phyloP scores from a whole-genome alignment of 495 filamentous ascomycete genomes.

The Venustampulla echinocandica region DNA sequence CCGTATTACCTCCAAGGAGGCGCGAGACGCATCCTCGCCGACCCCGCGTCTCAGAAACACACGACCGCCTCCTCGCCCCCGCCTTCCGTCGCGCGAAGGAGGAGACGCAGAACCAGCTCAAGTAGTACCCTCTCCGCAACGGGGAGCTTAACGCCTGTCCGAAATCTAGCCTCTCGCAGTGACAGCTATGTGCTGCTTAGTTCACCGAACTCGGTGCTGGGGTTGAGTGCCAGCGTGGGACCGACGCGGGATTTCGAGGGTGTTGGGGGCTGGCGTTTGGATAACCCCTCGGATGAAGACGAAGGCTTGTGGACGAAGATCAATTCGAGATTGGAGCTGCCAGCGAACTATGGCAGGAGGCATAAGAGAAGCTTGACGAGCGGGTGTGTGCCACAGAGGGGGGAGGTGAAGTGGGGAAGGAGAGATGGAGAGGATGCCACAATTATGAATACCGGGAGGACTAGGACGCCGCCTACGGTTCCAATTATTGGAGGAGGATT shows the following conservation, averaged over 20 bases:
- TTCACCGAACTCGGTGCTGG: constrained; percentile 24
- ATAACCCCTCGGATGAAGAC: constrained; percentile 44
- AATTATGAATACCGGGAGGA: constrained; percentile 28
- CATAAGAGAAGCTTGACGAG: constrained; percentile 18
- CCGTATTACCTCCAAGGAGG: constrained; percentile 47
- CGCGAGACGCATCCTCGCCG: background rate
- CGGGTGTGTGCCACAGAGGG: constrained; percentile 9
- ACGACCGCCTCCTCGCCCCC: background rate
- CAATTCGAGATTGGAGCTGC: constrained; percentile 65
- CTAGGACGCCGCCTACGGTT: constrained; percentile 28
- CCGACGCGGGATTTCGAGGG: constrained; percentile 71
- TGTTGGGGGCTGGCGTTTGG: constrained; percentile 68
- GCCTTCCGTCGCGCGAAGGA: constrained; percentile 26
- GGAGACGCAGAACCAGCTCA: constrained; percentile 26
- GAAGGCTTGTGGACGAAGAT: constrained; percentile 63
- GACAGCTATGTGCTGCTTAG: constrained; percentile 1
- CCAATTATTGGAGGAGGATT: background rate
- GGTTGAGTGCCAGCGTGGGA: constrained; percentile 32
- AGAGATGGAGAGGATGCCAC: constrained; percentile 6
- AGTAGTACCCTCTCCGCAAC: constrained; percentile 31
- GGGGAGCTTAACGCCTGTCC: constrained; percentile 26
- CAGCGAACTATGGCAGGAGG: constrained; percentile 27
- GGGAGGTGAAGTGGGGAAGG: background rate
- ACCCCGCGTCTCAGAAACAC: background rate
- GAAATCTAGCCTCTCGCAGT: background rate